Evolutionary conservation across 306 rosid species (phyloP).

Genomic region (Quercus rubra): DNA sequence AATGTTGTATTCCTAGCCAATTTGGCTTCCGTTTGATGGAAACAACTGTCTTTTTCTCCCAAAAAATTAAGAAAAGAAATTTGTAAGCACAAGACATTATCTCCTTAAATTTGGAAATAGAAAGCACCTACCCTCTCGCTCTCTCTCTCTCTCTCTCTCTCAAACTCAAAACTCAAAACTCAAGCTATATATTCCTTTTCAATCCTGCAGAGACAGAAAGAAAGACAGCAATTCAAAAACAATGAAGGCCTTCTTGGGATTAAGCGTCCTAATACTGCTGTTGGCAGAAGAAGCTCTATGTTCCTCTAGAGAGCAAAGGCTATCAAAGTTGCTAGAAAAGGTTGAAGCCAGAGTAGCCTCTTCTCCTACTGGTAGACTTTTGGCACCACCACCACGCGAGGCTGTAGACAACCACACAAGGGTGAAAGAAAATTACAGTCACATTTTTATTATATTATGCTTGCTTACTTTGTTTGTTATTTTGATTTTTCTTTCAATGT

Average conservation of each 20-base stretch:
- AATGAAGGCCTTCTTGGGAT: not conserved
- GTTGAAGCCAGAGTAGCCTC: not conserved
- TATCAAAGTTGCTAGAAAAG: constrained; percentile 21
- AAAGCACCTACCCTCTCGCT: no score
- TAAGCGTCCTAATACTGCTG: constrained; percentile 19
- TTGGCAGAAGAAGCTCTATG: constrained; percentile 15
- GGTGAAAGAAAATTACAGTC: constrained; percentile 6
- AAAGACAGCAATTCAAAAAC: not conserved
- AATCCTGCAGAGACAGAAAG: no score
- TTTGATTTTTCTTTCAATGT: not conserved
- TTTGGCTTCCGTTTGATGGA: no score
- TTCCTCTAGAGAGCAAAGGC: constrained; percentile 11
- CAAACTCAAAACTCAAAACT: no score
- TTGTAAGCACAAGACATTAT: no score
- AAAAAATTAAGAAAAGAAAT: no score
- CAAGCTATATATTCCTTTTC: not conserved
- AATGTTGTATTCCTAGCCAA: no score
- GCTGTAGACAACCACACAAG: constrained; percentile 24
- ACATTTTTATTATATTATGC: no score
- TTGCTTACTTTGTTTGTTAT: not conserved
- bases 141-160: no score
- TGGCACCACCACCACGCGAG: constrained; percentile 5
- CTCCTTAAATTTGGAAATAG: no score
- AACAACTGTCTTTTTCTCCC: no score
- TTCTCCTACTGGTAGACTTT: not conserved